phyloP scores from a whole-genome alignment of 805 yeast species.

The Yarrowia keelungensis region DNA sequence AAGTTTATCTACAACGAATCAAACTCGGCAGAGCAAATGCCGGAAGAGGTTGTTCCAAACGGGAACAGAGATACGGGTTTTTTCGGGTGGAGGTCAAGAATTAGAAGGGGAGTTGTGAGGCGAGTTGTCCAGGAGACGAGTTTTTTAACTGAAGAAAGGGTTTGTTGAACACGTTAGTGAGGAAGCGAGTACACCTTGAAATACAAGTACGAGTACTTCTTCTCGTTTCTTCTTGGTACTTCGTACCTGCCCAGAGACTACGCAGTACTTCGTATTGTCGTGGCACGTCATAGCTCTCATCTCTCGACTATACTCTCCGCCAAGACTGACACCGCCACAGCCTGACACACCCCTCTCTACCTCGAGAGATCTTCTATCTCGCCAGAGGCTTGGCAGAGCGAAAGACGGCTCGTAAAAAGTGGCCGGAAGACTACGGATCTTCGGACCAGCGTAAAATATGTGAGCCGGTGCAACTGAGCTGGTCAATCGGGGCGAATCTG shows the following conservation, averaged over 20 bases:
- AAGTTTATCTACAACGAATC: conserved; percentile 34
- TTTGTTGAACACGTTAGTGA: no score
- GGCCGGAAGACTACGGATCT: conserved; percentile 19
- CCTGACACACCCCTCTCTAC: conserved; percentile 18
- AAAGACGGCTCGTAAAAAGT: background rate
- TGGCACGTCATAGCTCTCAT: conserved; percentile 8
- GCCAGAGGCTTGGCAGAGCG: conserved; percentile 12
- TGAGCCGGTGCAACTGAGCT: conserved; percentile 11
- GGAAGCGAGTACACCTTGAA: no score
- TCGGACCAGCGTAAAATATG: conserved; percentile 20
- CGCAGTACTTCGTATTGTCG: background rate
- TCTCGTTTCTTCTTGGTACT: no score
- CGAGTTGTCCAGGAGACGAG: no score
- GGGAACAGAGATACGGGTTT: conserved; percentile 5
- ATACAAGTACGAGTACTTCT: no score
- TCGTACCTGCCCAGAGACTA: conserved; percentile 8
- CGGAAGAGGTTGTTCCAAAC: conserved; percentile 21
- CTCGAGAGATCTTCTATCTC: conserved; percentile 14
- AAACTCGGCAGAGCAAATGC: conserved; percentile 25
- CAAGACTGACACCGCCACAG: conserved; percentile 18
- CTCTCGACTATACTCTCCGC: background rate
- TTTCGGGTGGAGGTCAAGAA: background rate
- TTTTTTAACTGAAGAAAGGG: no score
- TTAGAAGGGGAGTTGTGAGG: no score
- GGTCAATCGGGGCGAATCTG: conserved; percentile 17